Percentiles rank a stretch among this genome's conserved stretches.
Conservation (phyloP, 2,329 filamentous ascomycete species). For the Celoporthe dispersa region DNA sequence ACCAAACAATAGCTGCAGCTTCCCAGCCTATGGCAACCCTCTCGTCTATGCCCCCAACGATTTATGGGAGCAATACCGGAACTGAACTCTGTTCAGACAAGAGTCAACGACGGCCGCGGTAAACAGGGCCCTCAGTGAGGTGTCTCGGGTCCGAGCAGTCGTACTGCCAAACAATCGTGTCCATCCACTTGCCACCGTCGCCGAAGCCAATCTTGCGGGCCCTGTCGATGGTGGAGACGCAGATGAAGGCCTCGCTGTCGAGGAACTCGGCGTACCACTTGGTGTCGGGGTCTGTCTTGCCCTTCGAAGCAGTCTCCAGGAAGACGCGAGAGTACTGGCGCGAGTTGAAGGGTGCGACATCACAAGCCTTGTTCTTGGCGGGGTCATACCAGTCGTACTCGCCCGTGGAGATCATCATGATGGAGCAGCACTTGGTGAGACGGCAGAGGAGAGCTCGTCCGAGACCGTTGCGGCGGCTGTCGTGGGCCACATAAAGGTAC, state of each 20-base stretch:
- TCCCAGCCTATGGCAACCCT: neutral
- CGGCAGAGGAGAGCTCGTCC: slow-evolving; percentile 24
- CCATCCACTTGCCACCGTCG: slow-evolving; percentile 13
- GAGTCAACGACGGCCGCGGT: neutral
- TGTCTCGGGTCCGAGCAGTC: slow-evolving; percentile 15
- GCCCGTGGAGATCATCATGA: neutral
- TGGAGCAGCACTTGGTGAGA: slow-evolving; percentile 23
- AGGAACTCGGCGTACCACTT: slow-evolving; percentile 22
- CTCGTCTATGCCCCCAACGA: neutral
- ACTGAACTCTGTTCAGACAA: neutral
- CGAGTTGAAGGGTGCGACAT: slow-evolving; percentile 10
- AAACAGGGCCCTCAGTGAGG: neutral
- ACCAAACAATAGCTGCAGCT: neutral
- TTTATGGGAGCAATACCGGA: neutral
- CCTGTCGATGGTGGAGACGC: slow-evolving; percentile 20
- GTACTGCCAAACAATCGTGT: slow-evolving; percentile 23
- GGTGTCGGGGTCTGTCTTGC: slow-evolving; percentile 21
- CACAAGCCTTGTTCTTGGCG: neutral
- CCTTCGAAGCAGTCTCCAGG: slow-evolving; percentile 21
- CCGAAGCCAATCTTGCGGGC: slow-evolving; percentile 20
- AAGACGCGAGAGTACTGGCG: slow-evolving; percentile 25
- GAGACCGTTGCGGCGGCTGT: slow-evolving; percentile 24
- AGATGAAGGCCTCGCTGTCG: slow-evolving; percentile 15
- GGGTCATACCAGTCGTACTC: slow-evolving; percentile 21
- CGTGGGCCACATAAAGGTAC: slow-evolving; percentile 25